These are phyloP conservation scores for Thymus quinquecostatus DNA, from an alignment of 257 asterid genomes.

Conservation along the genomic window DNA sequence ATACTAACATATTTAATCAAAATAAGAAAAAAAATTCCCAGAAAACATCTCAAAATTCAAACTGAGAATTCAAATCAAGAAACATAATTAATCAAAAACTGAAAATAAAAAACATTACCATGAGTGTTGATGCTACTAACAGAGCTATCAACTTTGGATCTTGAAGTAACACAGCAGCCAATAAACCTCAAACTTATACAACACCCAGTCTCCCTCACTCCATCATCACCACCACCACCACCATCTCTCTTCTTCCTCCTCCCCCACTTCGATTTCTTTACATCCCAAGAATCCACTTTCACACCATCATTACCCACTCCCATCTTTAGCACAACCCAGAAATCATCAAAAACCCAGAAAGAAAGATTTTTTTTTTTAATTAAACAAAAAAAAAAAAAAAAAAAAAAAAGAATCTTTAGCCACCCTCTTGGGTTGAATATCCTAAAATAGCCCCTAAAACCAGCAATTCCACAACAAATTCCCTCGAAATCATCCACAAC, in stretches of 20 bases:
- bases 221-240: slow-evolving; percentile 41
- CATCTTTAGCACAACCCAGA: slow-evolving; percentile 50
- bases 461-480: slow-evolving; percentile 20
- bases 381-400: background rate
- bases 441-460: slow-evolving; percentile 33
- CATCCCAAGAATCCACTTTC: slow-evolving; percentile 56
- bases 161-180: slow-evolving; percentile 61
- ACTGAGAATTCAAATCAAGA: slow-evolving; percentile 1
- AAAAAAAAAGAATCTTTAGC: slow-evolving; percentile 8
- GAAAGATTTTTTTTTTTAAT: too few relatives aligned
- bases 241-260: slow-evolving; percentile 42
- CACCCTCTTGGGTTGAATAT: slow-evolving; percentile 16
- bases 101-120: slow-evolving; percentile 42
- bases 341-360: slow-evolving; percentile 35
- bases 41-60: slow-evolving; percentile 12
- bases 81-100: slow-evolving; percentile 1
- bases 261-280: slow-evolving; percentile 49
- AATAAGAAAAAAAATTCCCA: background rate
- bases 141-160: slow-evolving; percentile 73
- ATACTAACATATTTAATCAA: background rate
- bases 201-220: slow-evolving; percentile 46
- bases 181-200: slow-evolving; percentile 57
- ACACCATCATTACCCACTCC: slow-evolving; percentile 53
- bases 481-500: slow-evolving; percentile 21
- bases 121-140: slow-evolving; percentile 52